Conservation (phyloP, 2,329 filamentous ascomycete species). For the Aotearoamyces nothofagi region DNA sequence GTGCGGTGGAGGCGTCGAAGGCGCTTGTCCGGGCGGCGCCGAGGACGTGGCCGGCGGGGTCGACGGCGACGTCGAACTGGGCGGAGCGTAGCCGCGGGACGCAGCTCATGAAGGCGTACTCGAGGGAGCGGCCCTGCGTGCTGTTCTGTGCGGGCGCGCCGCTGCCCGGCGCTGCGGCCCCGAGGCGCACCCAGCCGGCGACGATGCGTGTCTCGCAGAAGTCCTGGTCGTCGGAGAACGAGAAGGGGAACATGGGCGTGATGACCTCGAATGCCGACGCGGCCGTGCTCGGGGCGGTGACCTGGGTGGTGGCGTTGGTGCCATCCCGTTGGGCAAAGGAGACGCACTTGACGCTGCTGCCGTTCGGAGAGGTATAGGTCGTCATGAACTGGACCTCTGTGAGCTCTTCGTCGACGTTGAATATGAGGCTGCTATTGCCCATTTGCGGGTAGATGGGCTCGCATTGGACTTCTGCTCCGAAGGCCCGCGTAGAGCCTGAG, state of each 20-base stretch:
- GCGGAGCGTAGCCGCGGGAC: slow-evolving; percentile 18
- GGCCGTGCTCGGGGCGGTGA: background rate
- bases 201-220: slow-evolving; percentile 6
- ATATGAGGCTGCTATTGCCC: slow-evolving; percentile 1
- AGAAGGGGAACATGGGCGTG: background rate
- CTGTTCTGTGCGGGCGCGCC: background rate
- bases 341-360: slow-evolving; percentile 4
- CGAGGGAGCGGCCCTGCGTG: slow-evolving; percentile 1
- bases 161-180: slow-evolving; percentile 1
- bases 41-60: slow-evolving; percentile 17
- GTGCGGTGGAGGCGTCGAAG: slow-evolving; percentile 1
- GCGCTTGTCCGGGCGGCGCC: slow-evolving; percentile 4
- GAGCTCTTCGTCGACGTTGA: slow-evolving; percentile 1
- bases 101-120: slow-evolving; percentile 20
- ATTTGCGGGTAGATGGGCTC: slow-evolving; percentile 8
- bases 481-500: slow-evolving; percentile 17
- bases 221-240: slow-evolving; percentile 2
- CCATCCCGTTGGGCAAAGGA: background rate
- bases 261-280: slow-evolving; percentile 1
- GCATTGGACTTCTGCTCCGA: slow-evolving; percentile 22
- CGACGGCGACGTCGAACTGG: slow-evolving; percentile 20
- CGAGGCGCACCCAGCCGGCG: slow-evolving; percentile 9
- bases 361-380: slow-evolving; percentile 4
- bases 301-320: slow-evolving; percentile 1
- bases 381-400: no score